phyloP scores from a whole-genome alignment of 345 rosid genomes.

The Sisymbrium altissimum region DNA sequence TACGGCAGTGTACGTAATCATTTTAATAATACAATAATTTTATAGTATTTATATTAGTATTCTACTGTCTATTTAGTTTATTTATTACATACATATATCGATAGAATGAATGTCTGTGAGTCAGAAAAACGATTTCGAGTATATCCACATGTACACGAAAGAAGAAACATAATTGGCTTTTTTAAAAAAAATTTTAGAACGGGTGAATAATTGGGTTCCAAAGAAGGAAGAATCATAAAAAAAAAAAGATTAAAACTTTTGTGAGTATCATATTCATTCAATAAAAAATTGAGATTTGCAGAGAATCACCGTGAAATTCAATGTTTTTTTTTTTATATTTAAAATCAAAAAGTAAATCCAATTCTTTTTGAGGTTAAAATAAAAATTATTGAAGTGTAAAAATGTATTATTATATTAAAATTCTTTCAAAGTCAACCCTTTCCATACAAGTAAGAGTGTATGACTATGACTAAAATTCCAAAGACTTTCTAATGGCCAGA shows the following conservation, averaged over 20 bases:
- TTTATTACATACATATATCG: neutral
- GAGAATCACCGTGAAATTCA: no score
- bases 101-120: neutral
- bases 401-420: neutral
- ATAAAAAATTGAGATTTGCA: no score
- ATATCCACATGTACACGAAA: neutral
- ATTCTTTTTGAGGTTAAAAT: neutral
- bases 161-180: neutral
- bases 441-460: conserved; percentile 7
- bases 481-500: neutral
- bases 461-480: conserved; percentile 15
- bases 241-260: neutral
- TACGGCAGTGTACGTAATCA: conserved; percentile 5
- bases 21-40: neutral
- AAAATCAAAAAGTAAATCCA: no score
- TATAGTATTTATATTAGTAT: neutral
- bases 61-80: neutral
- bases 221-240: neutral
- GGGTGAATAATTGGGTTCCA: neutral
- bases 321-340: no score
- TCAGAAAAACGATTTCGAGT: neutral
- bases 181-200: no score
- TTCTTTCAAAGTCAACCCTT: neutral
- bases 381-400: neutral
- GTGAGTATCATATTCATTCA: neutral